These are phyloP conservation scores for Globisporangium camurandrum DNA, from an alignment of 352 stramenopile species.

Conservation along the genomic window DNA sequence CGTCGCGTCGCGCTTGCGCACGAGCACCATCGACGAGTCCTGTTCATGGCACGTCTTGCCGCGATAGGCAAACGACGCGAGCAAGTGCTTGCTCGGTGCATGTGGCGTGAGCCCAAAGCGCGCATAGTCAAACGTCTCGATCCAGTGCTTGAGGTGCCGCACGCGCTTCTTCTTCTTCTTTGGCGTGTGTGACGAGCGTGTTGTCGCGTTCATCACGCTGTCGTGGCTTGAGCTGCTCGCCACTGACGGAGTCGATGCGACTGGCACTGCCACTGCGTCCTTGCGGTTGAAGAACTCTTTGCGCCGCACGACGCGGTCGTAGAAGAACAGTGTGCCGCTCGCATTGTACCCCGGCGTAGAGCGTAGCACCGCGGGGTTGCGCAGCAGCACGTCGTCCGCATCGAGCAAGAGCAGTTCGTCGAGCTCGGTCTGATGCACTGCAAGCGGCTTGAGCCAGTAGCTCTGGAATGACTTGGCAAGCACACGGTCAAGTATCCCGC, in stretches of 20 bases:
- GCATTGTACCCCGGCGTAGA: slow-evolving; percentile 25
- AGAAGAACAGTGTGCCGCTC: slow-evolving; percentile 59
- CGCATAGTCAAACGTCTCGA: slow-evolving; percentile 40
- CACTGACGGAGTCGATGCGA: too few relatives aligned
- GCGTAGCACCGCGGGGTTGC: slow-evolving; percentile 28
- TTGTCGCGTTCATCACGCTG: not conserved
- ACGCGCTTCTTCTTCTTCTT: slow-evolving; percentile 12
- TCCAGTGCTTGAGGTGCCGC: slow-evolving; percentile 28
- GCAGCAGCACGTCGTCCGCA: slow-evolving; percentile 40
- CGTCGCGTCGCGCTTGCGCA: slow-evolving; percentile 27
- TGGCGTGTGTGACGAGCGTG: not conserved
- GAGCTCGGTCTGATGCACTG: slow-evolving; percentile 42
- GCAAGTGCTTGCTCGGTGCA: slow-evolving; percentile 30
- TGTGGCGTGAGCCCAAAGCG: slow-evolving; percentile 21
- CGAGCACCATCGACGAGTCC: slow-evolving; percentile 53
- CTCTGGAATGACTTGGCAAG: slow-evolving; percentile 24
- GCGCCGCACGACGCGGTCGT: slow-evolving; percentile 39
- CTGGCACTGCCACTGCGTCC: not conserved
- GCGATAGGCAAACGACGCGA: slow-evolving; percentile 30
- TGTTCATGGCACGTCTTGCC: slow-evolving; percentile 45
- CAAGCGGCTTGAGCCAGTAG: slow-evolving; percentile 57
- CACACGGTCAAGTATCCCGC: slow-evolving; percentile 3
- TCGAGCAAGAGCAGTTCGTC: slow-evolving; percentile 45
- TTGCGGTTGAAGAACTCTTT: slow-evolving; percentile 15
- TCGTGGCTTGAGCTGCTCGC: too few relatives aligned